Base-by-base conservation (phyloP, 192 early-diverging fungal species). In the Borealophlyctis nickersoniae region DNA sequence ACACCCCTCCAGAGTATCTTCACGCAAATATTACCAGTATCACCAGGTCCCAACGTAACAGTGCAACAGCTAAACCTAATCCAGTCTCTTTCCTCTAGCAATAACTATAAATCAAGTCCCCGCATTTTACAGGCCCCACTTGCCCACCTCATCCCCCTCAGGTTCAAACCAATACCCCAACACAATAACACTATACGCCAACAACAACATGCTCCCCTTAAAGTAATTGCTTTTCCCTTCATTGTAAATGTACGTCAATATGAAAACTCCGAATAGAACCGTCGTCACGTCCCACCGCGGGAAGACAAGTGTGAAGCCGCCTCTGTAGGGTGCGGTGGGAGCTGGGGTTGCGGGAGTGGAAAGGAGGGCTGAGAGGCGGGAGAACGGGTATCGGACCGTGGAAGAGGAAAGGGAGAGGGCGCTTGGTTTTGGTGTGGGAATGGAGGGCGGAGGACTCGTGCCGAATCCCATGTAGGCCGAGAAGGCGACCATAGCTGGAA, bases 201-300 rank as follows among this genome's bases (percentile, higher is more conserved):
- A 69, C 34, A 94, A 82, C 60, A 98, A 75, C 52, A 98, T 92
- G 3, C 86, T 76, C 19, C 94, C 96, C 77, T 98, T 96, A 72
- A 98, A 98, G 77, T 98, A 96, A 76, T 98, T 96, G 51, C 86
- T 79, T 73, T 91, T 95, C 66, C 94, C 94, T 74, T 98, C 96
- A 59, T 90, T 88, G 74, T 94, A 95, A 19, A 95, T 88, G 65
- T 95, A 95, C 11, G 91, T 93, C 52, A 94, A 79, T 62, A 79
- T 58, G 33, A 86, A 83, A 45, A 78, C 76, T 49, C 77, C 69
- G 56, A 89, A 77, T 64, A 88, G 27, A 63, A 81, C 64, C 67
- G 81, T 63, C 73, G 79, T 67, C 71, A 88, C 62, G 66, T 91
- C 89, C 85, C 85, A 89, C 50, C 71, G 74, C 29, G 87, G 87